These are phyloP conservation scores for Mycena crocata DNA, from an alignment of 768 basidiomycete species.

Conservation along the genomic window DNA sequence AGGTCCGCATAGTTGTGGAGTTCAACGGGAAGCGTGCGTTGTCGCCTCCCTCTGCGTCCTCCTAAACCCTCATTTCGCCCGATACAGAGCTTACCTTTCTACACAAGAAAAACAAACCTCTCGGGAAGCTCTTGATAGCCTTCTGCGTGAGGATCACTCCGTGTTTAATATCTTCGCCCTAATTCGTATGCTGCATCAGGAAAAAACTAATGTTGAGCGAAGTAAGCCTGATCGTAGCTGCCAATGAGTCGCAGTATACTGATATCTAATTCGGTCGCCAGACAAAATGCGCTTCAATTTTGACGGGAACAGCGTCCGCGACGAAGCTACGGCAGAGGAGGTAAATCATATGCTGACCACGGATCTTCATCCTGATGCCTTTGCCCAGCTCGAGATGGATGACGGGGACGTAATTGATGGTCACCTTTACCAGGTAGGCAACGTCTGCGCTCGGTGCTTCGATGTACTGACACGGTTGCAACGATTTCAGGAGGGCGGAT, in stretches of 20 bases:
- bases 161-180: not conserved
- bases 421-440: conserved; percentile 8
- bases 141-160: conserved; percentile 8
- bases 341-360: not conserved
- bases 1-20: not conserved
- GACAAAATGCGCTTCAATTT: conserved; percentile 1
- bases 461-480: no score
- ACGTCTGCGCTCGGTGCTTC: not conserved
- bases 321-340: not conserved
- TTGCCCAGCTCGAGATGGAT: conserved; percentile 8
- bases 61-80: not conserved
- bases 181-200: not conserved
- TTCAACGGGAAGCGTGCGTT: conserved; percentile 2
- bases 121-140: not conserved
- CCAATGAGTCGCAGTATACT: no score
- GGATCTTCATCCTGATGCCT: not conserved
- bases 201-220: conserved; percentile 4
- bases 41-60: no score
- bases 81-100: conserved; percentile 5
- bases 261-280: not conserved
- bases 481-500: no score
- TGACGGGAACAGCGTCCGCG: not conserved
- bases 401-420: conserved; percentile 15
- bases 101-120: conserved; percentile 14
- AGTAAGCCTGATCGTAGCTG: conserved; percentile 6